Conservation (phyloP, 768 basidiomycete genomes). For the Auricularia auricula-judae region DNA sequence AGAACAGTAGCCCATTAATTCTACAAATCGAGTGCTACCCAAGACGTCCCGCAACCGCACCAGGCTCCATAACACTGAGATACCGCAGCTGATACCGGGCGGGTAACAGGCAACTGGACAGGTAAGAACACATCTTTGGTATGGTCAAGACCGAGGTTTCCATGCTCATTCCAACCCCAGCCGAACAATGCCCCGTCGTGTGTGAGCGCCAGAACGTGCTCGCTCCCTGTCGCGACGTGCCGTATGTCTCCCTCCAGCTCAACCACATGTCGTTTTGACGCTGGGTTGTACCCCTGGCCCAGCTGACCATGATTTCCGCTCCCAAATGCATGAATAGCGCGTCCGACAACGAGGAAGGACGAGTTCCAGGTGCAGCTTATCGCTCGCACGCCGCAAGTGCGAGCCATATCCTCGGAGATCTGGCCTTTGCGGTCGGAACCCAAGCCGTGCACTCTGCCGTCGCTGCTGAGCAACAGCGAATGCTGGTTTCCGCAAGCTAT, state of each 20-base stretch:
- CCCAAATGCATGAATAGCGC: conserved; percentile 36
- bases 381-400: conserved; percentile 15
- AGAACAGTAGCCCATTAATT: no score
- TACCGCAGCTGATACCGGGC: no score
- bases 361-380: conserved; percentile 75
- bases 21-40: conserved; percentile 19
- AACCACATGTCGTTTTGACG: conserved; percentile 20
- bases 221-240: conserved; percentile 64
- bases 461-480: conserved; percentile 30
- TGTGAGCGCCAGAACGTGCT: conserved; percentile 53
- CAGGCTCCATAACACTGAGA: conserved; percentile 2
- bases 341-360: conserved; percentile 25
- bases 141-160: conserved; percentile 69
- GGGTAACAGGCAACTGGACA: conserved; percentile 40
- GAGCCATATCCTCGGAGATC: conserved; percentile 27
- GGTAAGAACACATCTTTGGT: conserved; percentile 43
- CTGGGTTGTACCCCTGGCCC: conserved; percentile 25
- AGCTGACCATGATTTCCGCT: conserved; percentile 55
- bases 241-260: conserved; percentile 11
- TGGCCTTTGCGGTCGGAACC: conserved; percentile 71
- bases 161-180: conserved; percentile 99
- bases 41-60: conserved; percentile 45
- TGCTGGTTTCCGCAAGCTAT: conserved; percentile 44
- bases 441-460: conserved; percentile 37
- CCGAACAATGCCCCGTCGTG: conserved; percentile 46